Percentiles rank a stretch among this genome's conserved stretches.
phyloP scores from a whole-genome alignment of 768 basidiomycete species.

The Trametes cingulata region DNA sequence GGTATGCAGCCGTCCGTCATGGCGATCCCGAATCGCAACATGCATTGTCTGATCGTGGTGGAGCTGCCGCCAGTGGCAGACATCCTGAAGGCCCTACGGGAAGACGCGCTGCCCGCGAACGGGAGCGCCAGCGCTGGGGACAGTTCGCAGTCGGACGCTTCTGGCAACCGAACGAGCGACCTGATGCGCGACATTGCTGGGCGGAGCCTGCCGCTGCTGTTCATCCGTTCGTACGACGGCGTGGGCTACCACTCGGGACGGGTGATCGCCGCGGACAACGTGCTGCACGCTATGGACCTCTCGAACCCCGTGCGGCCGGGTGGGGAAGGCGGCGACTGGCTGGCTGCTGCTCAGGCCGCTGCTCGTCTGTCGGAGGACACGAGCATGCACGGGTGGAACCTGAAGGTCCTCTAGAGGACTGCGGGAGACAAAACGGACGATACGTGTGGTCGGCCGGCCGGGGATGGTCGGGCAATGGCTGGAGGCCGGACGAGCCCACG shows the following conservation, averaged over 20 bases:
- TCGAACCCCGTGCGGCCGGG: constrained; percentile 43
- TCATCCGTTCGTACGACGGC: constrained; percentile 81
- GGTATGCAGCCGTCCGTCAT: background rate
- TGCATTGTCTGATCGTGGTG: constrained; percentile 83
- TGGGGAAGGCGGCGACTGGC: constrained; percentile 61
- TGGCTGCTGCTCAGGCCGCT: constrained; percentile 72
- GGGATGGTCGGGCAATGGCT: background rate
- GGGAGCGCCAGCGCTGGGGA: constrained; percentile 15
- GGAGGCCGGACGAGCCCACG: background rate
- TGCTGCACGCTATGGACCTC: constrained; percentile 71
- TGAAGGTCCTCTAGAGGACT: constrained; percentile 64
- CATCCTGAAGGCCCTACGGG: constrained; percentile 77
- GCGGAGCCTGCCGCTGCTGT: constrained; percentile 73
- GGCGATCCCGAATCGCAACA: constrained; percentile 43
- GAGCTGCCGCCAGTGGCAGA: constrained; percentile 79
- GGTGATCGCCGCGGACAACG: constrained; percentile 79
- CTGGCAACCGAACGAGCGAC: constrained; percentile 18
- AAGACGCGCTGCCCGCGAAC: constrained; percentile 56
- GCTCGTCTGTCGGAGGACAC: constrained; percentile 52
- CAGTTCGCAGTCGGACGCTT: background rate
- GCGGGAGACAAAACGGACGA: background rate
- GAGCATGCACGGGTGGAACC: constrained; percentile 74
- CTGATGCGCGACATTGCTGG: constrained; percentile 57
- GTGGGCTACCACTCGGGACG: constrained; percentile 88
- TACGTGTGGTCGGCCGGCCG: background rate